A percentile compares a stretch with the other conserved stretches of the same genome.
Evolutionary conservation across 129 eudicot species (phyloP).

Genomic region (Erigeron canadensis): DNA sequence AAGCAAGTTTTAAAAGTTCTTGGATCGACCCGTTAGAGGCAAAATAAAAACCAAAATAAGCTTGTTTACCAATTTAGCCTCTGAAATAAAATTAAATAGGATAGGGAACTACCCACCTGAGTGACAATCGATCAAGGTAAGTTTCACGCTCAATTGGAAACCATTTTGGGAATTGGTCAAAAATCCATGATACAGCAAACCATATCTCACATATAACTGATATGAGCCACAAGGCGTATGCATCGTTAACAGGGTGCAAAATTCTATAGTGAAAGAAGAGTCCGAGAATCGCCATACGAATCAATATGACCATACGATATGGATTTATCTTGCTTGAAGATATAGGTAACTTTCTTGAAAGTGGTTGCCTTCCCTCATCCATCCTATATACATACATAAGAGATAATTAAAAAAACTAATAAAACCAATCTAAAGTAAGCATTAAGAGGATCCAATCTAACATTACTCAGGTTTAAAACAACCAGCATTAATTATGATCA

Average conservation of each 20-base stretch:
- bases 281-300: constrained; percentile 72
- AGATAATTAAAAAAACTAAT: neutral
- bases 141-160: constrained; percentile 85
- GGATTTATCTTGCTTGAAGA: constrained; percentile 95
- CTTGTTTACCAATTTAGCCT: neutral
- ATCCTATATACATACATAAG: constrained; percentile 53
- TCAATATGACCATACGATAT: constrained; percentile 71
- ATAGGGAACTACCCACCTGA: constrained; percentile 47
- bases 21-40: neutral
- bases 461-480: neutral
- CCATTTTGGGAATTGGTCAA: constrained; percentile 94
- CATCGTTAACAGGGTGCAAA: constrained; percentile 81
- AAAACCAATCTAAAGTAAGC: neutral
- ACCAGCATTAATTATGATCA: constrained; percentile 3
- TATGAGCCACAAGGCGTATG: constrained; percentile 79
- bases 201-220: constrained; percentile 92
- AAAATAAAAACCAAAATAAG: neutral
- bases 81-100: neutral
- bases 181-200: constrained; percentile 97
- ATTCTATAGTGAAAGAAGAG: constrained; percentile 86
- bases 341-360: constrained; percentile 86
- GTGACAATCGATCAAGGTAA: constrained; percentile 80
- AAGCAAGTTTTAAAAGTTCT: neutral
- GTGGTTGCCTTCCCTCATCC: constrained; percentile 98
- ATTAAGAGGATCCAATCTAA: constrained; percentile 7